A percentile compares a stretch with the other conserved stretches of the same genome.
These are phyloP conservation scores for Thymus mandschuricus DNA, from an alignment of 257 asterid species.

Conservation along the genomic window DNA sequence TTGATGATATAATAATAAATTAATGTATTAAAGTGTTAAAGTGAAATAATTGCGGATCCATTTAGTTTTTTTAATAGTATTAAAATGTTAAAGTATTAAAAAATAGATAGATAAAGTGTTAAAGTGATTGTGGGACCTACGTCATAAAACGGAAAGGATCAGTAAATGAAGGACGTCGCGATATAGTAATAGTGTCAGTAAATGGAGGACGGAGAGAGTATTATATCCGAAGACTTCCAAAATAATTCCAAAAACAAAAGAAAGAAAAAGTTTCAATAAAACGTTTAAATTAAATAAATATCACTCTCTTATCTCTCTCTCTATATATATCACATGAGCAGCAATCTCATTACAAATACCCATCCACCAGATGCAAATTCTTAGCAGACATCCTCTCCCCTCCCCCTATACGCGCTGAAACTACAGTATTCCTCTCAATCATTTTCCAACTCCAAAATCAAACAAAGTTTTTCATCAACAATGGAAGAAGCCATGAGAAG, in stretches of 20 bases:
- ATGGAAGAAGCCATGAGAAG: conserved; percentile 90
- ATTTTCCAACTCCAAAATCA: background rate
- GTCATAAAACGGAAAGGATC: too few relatives aligned
- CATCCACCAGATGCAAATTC: background rate
- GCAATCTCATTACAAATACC: conserved; percentile 11
- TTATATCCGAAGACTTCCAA: too few relatives aligned
- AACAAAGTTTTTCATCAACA: background rate
- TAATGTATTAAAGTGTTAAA: too few relatives aligned
- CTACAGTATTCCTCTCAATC: background rate
- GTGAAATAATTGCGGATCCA: too few relatives aligned
- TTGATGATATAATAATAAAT: too few relatives aligned
- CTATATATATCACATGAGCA: background rate
- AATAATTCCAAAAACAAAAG: too few relatives aligned
- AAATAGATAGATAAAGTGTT: too few relatives aligned
- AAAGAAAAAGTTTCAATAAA: background rate
- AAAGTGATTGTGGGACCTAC: too few relatives aligned
- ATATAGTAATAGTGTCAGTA: background rate
- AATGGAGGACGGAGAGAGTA: too few relatives aligned
- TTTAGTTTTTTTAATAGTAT: too few relatives aligned
- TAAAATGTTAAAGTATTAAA: too few relatives aligned
- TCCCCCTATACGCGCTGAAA: conserved; percentile 21
- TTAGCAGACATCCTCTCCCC: conserved; percentile 3
- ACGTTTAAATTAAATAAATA: background rate
- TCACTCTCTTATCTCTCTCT: background rate
- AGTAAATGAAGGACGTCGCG: too few relatives aligned